Base-by-base conservation (phyloP, 495 filamentous ascomycete genomes). In the Eremomyces bilateralis region DNA sequence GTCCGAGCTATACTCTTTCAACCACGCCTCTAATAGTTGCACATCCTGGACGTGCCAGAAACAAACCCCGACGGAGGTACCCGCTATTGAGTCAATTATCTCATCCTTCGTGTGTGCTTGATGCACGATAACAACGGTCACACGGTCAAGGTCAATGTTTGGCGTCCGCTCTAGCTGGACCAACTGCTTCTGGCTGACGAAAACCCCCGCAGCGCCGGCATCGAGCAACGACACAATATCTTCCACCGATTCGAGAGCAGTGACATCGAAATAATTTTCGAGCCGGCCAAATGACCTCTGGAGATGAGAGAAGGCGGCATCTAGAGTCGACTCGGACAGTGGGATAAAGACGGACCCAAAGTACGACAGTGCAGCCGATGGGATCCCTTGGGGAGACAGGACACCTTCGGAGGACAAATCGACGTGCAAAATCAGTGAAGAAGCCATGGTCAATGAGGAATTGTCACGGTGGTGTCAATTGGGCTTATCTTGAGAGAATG, bases 181-280 rank as follows among this genome's bases (percentile, higher is more conserved):
- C 31, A 72, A 61, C 34, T 58, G 55, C 11, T 20, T 15, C 22
- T 41, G 43, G 16, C 65, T 61, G 32, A 92, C 73, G 52, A 95
- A 84, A 30, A 91, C 73, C 53, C 75, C 88, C 27, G 70, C 65
- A n/a, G 81, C 81, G 34, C 90, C 88, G 42, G 72, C 67, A 49
- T 97, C 76, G 34, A 97, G 66, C 20, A 95, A 63, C 34, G 77
- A 64, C 33, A 83, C 56, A 15, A 93, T 57, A 41, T 91, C 79
- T 25, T 76, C 70, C 30, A 58, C 51, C 18, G 67, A 69, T 38
- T 64, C 43, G 35, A 95, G 65, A 18, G 60, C 54, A 15, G 78
- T 76, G 36, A 71, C 82, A 42, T 94, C 76, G 42, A 90, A 69
- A 48, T 71, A 83, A 37, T 73, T 63, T 32, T 71, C 60, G 41